A percentile compares a stretch with the other conserved stretches of the same genome.
These are phyloP conservation scores for Maudiozyma serrabonitensis DNA, from an alignment of 805 yeast genomes.

Conservation along the genomic window DNA sequence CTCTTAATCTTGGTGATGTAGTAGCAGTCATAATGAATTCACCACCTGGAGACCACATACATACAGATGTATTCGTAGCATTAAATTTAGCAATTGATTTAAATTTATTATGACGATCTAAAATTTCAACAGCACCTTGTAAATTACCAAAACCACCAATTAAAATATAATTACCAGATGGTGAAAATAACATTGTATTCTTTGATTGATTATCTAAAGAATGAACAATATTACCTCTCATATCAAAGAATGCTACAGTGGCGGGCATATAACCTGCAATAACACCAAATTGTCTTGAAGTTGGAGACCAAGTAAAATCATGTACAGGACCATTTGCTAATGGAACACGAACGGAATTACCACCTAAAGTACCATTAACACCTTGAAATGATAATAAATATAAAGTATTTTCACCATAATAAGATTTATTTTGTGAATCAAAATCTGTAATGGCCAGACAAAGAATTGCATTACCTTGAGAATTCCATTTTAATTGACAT, in stretches of 20 bases:
- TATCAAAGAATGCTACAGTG: slow-evolving; percentile 85
- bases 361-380: slow-evolving; percentile 70
- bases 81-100: slow-evolving; percentile 69
- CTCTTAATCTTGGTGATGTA: slow-evolving; percentile 92
- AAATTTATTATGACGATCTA: slow-evolving; percentile 84
- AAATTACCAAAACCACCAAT: slow-evolving; percentile 97
- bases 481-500: slow-evolving; percentile 88
- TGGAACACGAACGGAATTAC: slow-evolving; percentile 79
- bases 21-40: slow-evolving; percentile 89
- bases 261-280: slow-evolving; percentile 98
- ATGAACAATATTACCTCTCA: slow-evolving; percentile 81
- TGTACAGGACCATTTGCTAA: slow-evolving; percentile 93
- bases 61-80: slow-evolving; percentile 91
- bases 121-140: slow-evolving; percentile 91
- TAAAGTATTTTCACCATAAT: slow-evolving; percentile 92
- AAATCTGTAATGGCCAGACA: slow-evolving; percentile 95
- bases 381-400: slow-evolving; percentile 50
- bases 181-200: slow-evolving; percentile 85
- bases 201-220: slow-evolving; percentile 79
- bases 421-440: slow-evolving; percentile 85
- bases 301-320: slow-evolving; percentile 95
- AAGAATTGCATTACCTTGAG: slow-evolving; percentile 84
- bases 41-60: slow-evolving; percentile 98
- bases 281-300: slow-evolving; percentile 93
- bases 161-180: slow-evolving; percentile 82